Conservation (phyloP, 352 stramenopile species). For the Thalassiosira allenii region DNA sequence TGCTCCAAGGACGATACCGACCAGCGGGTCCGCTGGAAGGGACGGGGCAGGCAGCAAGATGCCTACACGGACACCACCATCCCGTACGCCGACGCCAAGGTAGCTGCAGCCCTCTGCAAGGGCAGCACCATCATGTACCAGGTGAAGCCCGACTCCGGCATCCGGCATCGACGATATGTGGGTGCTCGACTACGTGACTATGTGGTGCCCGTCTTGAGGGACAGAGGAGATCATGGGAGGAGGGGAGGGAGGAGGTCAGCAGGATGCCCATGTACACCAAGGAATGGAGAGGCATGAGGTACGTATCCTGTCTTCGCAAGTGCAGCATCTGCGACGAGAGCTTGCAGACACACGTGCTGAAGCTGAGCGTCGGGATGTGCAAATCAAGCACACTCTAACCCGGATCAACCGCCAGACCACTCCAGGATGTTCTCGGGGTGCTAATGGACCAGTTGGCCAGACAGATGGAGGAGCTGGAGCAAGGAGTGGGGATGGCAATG, state of each 20-base stretch:
- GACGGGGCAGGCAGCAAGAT: slow-evolving; percentile 17
- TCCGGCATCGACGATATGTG: slow-evolving; percentile 42
- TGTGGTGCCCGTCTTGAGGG: slow-evolving; percentile 28
- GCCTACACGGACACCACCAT: slow-evolving; percentile 37
- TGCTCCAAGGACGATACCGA: slow-evolving; percentile 48
- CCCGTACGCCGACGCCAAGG: slow-evolving; percentile 49
- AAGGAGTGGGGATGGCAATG: background rate
- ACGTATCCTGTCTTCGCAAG: slow-evolving; percentile 29
- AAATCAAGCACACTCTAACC: background rate
- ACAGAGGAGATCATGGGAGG: slow-evolving; percentile 12
- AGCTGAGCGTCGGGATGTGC: background rate
- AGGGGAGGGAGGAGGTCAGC: background rate
- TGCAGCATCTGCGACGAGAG: slow-evolving; percentile 23
- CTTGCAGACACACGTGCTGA: background rate
- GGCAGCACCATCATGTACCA: slow-evolving; percentile 31
- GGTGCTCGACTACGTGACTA: slow-evolving; percentile 49
- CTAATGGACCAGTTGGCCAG: background rate
- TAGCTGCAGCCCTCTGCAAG: slow-evolving; percentile 31
- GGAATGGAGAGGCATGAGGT: slow-evolving; percentile 20
- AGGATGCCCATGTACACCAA: background rate
- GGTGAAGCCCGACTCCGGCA: slow-evolving; percentile 9
- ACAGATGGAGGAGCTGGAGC: background rate
- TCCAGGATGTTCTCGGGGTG: too few species aligned
- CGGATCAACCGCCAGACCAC: slow-evolving; percentile 22
- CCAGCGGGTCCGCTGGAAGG: slow-evolving; percentile 34